Evolutionary conservation across 2,329 filamentous ascomycete genomes (phyloP).

Genomic region (Thielaviopsis euricoi): DNA sequence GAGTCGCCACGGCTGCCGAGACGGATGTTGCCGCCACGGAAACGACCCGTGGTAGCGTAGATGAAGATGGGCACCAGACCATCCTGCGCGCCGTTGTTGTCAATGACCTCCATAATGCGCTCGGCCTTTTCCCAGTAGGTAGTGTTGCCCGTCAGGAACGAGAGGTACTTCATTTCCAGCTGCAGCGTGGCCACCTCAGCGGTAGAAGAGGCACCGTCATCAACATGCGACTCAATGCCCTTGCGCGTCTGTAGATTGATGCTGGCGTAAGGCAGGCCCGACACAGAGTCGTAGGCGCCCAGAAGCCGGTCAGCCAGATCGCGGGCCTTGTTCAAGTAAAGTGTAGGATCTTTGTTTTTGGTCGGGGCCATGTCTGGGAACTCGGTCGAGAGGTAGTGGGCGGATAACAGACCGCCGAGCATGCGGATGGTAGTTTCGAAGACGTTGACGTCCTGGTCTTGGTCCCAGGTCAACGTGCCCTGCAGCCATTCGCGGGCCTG

Average conservation of each 20-base stretch:
- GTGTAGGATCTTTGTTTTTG: constrained; percentile 54
- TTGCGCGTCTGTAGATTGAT: constrained; percentile 66
- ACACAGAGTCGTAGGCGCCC: constrained; percentile 71
- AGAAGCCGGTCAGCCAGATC: constrained; percentile 80
- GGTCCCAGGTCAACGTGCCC: constrained; percentile 65
- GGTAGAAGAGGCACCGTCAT: constrained; percentile 79
- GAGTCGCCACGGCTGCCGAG: constrained; percentile 89
- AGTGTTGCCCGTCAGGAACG: constrained; percentile 83
- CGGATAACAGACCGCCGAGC: constrained; percentile 81
- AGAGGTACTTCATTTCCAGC: constrained; percentile 92
- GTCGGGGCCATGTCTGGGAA: constrained; percentile 68
- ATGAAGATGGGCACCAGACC: constrained; percentile 88
- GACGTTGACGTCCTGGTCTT: constrained; percentile 89
- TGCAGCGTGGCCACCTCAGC: constrained; percentile 86
- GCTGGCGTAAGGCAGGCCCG: constrained; percentile 79
- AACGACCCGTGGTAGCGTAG: constrained; percentile 59
- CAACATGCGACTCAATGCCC: constrained; percentile 67
- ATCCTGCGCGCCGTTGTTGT: constrained; percentile 61
- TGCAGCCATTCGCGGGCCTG: constrained; percentile 83
- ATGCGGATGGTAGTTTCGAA: constrained; percentile 98
- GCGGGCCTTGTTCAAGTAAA: constrained; percentile 91
- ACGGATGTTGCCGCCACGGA: constrained; percentile 72
- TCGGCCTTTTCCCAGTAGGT: constrained; percentile 87
- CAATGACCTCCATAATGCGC: constrained; percentile 79
- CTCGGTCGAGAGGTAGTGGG: constrained; percentile 80